A percentile compares a stretch with the other conserved stretches of the same genome.
Evolutionary conservation across 139 green algal genomes (phyloP).

Genomic region (Micractinium sp.): DNA sequence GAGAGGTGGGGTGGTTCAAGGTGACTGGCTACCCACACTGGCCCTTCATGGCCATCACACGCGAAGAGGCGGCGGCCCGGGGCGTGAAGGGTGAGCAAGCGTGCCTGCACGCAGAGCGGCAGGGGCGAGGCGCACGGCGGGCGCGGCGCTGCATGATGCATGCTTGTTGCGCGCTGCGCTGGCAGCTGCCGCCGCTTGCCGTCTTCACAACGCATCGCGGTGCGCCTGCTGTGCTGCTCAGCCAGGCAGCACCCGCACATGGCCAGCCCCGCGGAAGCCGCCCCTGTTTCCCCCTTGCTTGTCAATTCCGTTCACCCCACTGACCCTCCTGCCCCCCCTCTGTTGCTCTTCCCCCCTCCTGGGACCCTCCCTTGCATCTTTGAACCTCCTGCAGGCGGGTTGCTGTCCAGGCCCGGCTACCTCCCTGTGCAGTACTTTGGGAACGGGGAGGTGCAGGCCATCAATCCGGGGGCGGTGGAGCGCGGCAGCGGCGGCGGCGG

Average conservation of each 20-base stretch:
- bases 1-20: constrained; percentile 67
- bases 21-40: constrained; percentile 56
- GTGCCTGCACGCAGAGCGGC: too few relatives aligned
- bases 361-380: too few relatives aligned
- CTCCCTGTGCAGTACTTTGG: constrained; percentile 47
- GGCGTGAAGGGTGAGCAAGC: background rate
- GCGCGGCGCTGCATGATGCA: too few relatives aligned
- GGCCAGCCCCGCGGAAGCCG: too few relatives aligned
- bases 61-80: constrained; percentile 48
- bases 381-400: background rate
- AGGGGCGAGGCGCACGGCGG: too few relatives aligned
- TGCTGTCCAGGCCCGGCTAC: background rate
- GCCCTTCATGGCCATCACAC: constrained; percentile 68
- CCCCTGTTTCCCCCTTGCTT: too few relatives aligned
- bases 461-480: constrained; percentile 8
- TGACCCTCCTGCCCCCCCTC: background rate
- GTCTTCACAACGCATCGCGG: background rate
- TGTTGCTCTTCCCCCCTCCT: too few relatives aligned
- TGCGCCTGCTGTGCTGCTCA: background rate
- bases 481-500: background rate
- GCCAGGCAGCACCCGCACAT: background rate
- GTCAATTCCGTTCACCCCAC: background rate
- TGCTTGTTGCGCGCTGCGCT: too few relatives aligned
- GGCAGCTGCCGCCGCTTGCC: too few relatives aligned
- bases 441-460: constrained; percentile 32